Base-by-base conservation (phyloP, 805 yeast genomes). In the Ogataea glucozyma region DNA sequence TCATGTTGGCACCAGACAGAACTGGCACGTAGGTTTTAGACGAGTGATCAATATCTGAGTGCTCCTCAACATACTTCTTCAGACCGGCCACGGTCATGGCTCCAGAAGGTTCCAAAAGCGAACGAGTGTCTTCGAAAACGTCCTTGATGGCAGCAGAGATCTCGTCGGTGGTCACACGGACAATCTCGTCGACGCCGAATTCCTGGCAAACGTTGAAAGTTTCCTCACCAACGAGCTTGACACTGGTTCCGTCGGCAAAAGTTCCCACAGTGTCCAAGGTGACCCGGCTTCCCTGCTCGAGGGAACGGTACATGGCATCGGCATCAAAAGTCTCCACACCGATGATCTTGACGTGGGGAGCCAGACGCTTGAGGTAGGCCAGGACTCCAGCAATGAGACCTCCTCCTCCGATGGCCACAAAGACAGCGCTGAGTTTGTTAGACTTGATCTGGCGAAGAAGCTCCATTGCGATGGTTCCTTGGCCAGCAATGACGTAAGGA, bases 241-340 rank as follows among this genome's bases (percentile, higher is more conserved):
- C 99, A 8, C 99, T 97, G 9, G 99, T 88, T 62, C 99, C 99
- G 64, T 93, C 99, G 17, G 99, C 99, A 67, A 93, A 93, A 7
- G 86, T 71, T n/a, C 99, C 99, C 3, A 90, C 98, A n/a, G 74
- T 69, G 18, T 72, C 64, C 39, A 95, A 72, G 3, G 71, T 60
- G 10, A 76, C 79, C 51, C 84, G 75, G 43, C 79, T 66, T 13
- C 79, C 75, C 13, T 64, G 60, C 45, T 78, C 60, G 48, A 88
- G 62, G 8, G 96, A 85, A 56, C 80, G 85, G 56, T 81, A 72
- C 69, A 93, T 73, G n/a, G 95, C 96, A 61, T 89, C 91, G 1
- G 99, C 97, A 66, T 93, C 99, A 60, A 71, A 81, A 1, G 99
- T 90, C 65, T 95, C 99, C 20, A 93, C 98, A 48, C 96, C 99